Base-by-base conservation (phyloP, 2,329 filamentous ascomycete genomes). In the Botrytis tulipae region DNA sequence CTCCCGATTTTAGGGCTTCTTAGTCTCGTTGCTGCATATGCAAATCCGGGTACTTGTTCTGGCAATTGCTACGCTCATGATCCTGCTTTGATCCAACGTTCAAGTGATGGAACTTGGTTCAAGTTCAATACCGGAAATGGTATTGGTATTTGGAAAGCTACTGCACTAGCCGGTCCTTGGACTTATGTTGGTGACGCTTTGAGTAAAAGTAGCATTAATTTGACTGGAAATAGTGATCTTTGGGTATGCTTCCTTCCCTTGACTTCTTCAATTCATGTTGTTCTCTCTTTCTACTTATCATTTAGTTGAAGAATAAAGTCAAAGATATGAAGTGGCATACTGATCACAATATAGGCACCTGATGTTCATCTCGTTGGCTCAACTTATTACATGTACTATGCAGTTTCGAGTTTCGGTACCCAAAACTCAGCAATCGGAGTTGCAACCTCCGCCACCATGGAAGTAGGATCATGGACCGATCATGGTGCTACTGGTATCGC, bases 331-430 rank as follows among this genome's bases (percentile, higher is more conserved):
- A 59, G 18, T 35, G 16, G 0, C 8, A 12, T 46, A 20, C 54
- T 67, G 9, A 67, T n/a, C 1, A 37, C 9, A 29, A 40, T 16
- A 44, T 57, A 90, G 89, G 91, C 91, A 2, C 91, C 91, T 0
- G 90, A 92, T 76, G 87, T 90, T 22, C 81, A 83, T 29, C 82
- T 87, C 25, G 84, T 92, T n/a, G 87, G 86, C 75, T 83, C 82
- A 71, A 83, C 84, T 0, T 92, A 91, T 82, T 87, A 91, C 77
- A 81, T 89, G n/a, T 89, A 88, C 83, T 91, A 90, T 80, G 83
- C 85, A 1, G 87, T 90, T 35, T 87, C 84, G 4, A 82, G 83
- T 0, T 89, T 89, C 74, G 88, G 88, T 0, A 82, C 81, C 0
- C 87, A 89, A 77, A 81, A 83, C 76, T 87, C 85, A 4, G 84